Evolutionary conservation across 306 rosid species (phyloP).

Genomic region (Fagus crenata): DNA sequence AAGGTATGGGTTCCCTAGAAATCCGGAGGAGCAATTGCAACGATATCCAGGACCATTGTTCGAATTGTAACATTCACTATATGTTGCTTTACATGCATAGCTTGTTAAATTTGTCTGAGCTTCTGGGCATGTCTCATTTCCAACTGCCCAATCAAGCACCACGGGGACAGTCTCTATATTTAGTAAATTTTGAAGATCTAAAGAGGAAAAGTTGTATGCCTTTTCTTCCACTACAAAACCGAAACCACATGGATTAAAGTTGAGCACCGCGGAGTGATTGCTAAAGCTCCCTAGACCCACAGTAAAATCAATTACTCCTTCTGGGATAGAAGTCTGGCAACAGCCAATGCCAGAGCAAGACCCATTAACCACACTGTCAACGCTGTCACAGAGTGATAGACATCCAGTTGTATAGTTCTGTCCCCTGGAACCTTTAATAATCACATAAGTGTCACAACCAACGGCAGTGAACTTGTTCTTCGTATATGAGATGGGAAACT

Average conservation of each 20-base stretch:
- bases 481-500: background rate
- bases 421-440: background rate
- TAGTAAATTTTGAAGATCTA: too few species aligned
- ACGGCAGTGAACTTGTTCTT: constrained; percentile 12
- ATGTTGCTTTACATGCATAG: background rate
- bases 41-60: background rate
- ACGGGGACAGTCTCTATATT: too few species aligned
- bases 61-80: background rate
- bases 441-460: background rate
- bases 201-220: constrained; percentile 12
- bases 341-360: constrained; percentile 25
- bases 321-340: constrained; percentile 1
- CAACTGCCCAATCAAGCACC: background rate
- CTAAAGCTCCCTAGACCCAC: background rate
- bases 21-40: background rate
- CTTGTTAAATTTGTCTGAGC: background rate
- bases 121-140: background rate
- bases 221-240: constrained; percentile 29
- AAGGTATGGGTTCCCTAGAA: background rate
- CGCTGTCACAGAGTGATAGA: background rate
- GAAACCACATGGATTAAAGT: background rate
- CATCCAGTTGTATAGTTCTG: constrained; percentile 4
- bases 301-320: background rate
- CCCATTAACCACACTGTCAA: background rate
- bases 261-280: background rate